phyloP scores from a whole-genome alignment of 2,329 filamentous ascomycete genomes.

The Fusarium dimerum region DNA sequence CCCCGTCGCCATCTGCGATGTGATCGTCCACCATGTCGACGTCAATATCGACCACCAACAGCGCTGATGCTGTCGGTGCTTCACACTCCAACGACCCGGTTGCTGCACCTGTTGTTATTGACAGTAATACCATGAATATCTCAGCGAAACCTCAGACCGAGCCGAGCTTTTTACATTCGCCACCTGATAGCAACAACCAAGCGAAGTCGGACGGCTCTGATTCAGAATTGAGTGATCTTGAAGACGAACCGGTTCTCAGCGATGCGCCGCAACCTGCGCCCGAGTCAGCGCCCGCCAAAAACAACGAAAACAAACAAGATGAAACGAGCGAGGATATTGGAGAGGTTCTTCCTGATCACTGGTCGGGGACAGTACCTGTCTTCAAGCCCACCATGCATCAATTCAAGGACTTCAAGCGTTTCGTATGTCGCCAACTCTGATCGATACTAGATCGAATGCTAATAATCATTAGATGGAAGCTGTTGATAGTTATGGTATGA shows the following conservation, averaged over 20 bases:
- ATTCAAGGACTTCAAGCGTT: conserved; percentile 90
- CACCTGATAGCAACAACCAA: conserved; percentile 64
- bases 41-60: conserved; percentile 47
- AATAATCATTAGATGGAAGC: conserved; percentile 63
- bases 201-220: conserved; percentile 61
- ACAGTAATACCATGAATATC: conserved; percentile 31
- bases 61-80: conserved; percentile 52
- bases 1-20: conserved; percentile 38
- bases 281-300: conserved; percentile 28
- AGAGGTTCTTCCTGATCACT: conserved; percentile 82
- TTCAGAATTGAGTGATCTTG: conserved; percentile 67
- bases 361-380: conserved; percentile 87
- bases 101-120: conserved; percentile 26
- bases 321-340: conserved; percentile 65
- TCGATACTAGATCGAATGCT: conserved; percentile 18
- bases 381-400: conserved; percentile 96
- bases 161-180: conserved; percentile 58
- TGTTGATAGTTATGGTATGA: conserved; percentile 94
- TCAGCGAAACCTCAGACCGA: conserved; percentile 35
- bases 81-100: conserved; percentile 31
- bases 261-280: conserved; percentile 30
- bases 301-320: conserved; percentile 35
- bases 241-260: conserved; percentile 51
- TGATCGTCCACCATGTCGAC: conserved; percentile 47
- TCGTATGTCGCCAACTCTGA: conserved; percentile 57